Percentiles rank a stretch among this genome's conserved stretches.
These are phyloP conservation scores for Sporothrix phasma DNA, from an alignment of 2,329 filamentous ascomycete genomes.

Conservation along the genomic window DNA sequence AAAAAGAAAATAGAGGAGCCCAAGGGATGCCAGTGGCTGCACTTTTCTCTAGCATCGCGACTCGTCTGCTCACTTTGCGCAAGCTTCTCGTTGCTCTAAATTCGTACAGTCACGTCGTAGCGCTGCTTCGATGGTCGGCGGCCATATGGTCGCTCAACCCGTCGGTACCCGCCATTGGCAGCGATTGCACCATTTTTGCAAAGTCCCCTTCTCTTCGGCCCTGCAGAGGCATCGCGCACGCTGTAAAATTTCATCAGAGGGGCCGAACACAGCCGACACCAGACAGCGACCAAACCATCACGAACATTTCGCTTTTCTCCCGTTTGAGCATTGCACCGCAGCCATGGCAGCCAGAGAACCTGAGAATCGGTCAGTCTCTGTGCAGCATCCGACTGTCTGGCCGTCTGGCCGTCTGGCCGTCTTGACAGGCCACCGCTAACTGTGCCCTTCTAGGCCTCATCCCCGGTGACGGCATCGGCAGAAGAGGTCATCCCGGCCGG, in stretches of 20 bases:
- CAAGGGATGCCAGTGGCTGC: not conserved
- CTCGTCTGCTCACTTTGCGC: not conserved
- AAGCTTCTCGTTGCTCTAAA: not conserved
- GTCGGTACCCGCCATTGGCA: slow-evolving; percentile 15
- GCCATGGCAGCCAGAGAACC: slow-evolving; percentile 47
- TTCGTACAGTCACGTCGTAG: not conserved
- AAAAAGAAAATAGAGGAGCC: not conserved
- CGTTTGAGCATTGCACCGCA: slow-evolving; percentile 25
- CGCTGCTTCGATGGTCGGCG: slow-evolving; percentile 17
- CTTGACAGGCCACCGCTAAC: not conserved
- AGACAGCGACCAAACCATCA: not conserved
- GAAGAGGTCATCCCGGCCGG: slow-evolving; percentile 96
- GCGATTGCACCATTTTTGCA: slow-evolving; percentile 3
- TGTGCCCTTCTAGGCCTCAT: slow-evolving; percentile 61
- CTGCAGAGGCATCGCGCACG: not conserved
- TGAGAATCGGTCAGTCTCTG: slow-evolving; percentile 52
- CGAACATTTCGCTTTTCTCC: not conserved
- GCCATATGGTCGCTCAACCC: not conserved
- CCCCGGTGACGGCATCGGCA: slow-evolving; percentile 94
- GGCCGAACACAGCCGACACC: slow-evolving; percentile 10
- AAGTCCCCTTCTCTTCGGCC: not conserved
- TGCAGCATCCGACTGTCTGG: not conserved
- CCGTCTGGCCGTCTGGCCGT: no score
- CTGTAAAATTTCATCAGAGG: slow-evolving; percentile 6
- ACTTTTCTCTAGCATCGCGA: slow-evolving; percentile 8